A percentile compares a stretch with the other conserved stretches of the same genome.
phyloP scores from a whole-genome alignment of 2,329 filamentous ascomycete species.

The Scleromitrula shiraiana region DNA sequence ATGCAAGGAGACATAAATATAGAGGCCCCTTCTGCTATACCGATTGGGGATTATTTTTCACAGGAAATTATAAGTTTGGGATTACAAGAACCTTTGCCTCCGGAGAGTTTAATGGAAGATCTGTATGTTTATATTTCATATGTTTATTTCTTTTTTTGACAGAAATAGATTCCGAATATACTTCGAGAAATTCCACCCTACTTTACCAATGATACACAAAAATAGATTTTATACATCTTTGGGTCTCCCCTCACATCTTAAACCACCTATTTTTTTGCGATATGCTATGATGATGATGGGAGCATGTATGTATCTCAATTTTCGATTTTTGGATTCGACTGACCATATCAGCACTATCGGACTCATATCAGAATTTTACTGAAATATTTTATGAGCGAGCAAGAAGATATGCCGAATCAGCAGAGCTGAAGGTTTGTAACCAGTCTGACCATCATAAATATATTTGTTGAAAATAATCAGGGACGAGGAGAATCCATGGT shows the following conservation, averaged over 20 bases:
- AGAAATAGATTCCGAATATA: conserved; percentile 57
- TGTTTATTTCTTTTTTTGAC: conserved; percentile 9
- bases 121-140: conserved; percentile 44
- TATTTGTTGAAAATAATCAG: conserved; percentile 32
- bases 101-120: conserved; percentile 72
- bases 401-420: conserved; percentile 72
- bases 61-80: conserved; percentile 67
- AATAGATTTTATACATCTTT: conserved; percentile 67
- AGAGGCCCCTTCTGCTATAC: conserved; percentile 4
- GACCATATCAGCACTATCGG: conserved; percentile 40
- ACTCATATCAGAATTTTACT: conserved; percentile 65
- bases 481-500: conserved; percentile 71
- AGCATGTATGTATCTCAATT: conserved; percentile 35
- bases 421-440: conserved; percentile 64
- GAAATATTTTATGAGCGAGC: conserved; percentile 75
- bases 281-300: conserved; percentile 87
- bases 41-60: conserved; percentile 40
- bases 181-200: conserved; percentile 66
- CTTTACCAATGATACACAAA: conserved; percentile 70
- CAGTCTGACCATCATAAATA: not conserved
- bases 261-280: conserved; percentile 73
- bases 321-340: not conserved
- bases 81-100: conserved; percentile 72
- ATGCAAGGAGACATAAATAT: not conserved
- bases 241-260: conserved; percentile 61